phyloP scores from a whole-genome alignment of 306 rosid genomes.

The Citrullus colocynthis region DNA sequence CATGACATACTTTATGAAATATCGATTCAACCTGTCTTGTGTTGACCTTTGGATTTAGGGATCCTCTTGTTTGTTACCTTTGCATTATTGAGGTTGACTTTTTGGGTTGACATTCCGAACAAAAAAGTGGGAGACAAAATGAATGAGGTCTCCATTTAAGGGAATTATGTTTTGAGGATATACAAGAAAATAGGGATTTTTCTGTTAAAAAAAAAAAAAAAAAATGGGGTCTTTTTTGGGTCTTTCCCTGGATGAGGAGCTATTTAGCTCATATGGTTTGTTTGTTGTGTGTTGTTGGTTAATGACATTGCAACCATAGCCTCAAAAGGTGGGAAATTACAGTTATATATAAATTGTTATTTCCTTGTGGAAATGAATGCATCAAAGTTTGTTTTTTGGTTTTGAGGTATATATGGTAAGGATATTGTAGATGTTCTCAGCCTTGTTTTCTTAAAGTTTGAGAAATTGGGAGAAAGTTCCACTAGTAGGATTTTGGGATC shows the following conservation, averaged over 20 bases:
- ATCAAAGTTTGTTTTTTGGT: no score
- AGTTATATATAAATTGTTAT: no score
- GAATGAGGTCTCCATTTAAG: background rate
- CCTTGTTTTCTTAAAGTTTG: no score
- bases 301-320: no score
- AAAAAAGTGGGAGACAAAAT: conserved; percentile 3
- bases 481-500: no score
- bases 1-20: background rate
- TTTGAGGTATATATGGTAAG: no score
- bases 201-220: no score
- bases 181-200: background rate
- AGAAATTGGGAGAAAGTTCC: no score
- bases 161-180: background rate
- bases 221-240: background rate
- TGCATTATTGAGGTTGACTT: background rate
- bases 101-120: background rate
- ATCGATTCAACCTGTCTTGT: background rate
- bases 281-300: no score
- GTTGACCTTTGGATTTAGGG: background rate
- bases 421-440: no score
- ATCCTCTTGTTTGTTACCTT: background rate
- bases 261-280: background rate
- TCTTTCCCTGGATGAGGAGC: background rate
- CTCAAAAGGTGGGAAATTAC: no score
- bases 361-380: no score